Base-by-base conservation (phyloP, 352 stramenopile species). In the Phytopythium delawarense region DNA sequence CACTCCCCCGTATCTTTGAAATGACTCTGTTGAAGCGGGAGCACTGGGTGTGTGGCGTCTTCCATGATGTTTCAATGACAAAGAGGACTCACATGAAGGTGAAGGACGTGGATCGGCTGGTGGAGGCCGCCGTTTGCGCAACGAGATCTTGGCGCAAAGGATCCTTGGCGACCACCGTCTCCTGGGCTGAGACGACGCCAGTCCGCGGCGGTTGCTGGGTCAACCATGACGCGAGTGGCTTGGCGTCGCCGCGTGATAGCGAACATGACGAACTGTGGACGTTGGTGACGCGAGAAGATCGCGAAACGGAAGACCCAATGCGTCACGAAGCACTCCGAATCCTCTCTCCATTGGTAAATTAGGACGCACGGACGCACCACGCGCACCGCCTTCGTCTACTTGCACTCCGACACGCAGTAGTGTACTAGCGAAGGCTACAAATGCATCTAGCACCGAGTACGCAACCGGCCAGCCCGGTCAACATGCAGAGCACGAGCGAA, bases 371-470 rank as follows among this genome's bases (percentile, higher is more conserved):
- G 39, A 16, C 35, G 35, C 35, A 40, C 35, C n/a, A 40, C 5
- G 7, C 39, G 1, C 44, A 7, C 15, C 44, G 20, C 44, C 34
- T 23, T 6, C 9, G 44, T 50, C 44, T 50, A 50, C 44, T 30
- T 5, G 16, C n/a, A 30, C 44, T 30, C 44, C n/a, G 0, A 18
- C n/a, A 52, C 4, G 45, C 45, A 52, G 45, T 25, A 20, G 7
- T 34, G 11, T 52, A 52, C 45, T 25, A 46, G 34, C 51, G 0
- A 11, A 39, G n/a, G 28, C 51, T 39, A 21, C 12, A 49, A 12
- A 48, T 42, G 34, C 25, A 58, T 58, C 52, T 58, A 58, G 52
- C 52, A 58, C 52, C 34, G 52, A 58, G n/a, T 23, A 55, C n/a
- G 49, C 49, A 54, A 54, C 7, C 16, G 21, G 46, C 46, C n/a